A percentile compares a stretch with the other conserved stretches of the same genome.
Evolutionary conservation across 2,329 filamentous ascomycete species (phyloP).

Genomic region (Teratosphaeriaceae sp.): DNA sequence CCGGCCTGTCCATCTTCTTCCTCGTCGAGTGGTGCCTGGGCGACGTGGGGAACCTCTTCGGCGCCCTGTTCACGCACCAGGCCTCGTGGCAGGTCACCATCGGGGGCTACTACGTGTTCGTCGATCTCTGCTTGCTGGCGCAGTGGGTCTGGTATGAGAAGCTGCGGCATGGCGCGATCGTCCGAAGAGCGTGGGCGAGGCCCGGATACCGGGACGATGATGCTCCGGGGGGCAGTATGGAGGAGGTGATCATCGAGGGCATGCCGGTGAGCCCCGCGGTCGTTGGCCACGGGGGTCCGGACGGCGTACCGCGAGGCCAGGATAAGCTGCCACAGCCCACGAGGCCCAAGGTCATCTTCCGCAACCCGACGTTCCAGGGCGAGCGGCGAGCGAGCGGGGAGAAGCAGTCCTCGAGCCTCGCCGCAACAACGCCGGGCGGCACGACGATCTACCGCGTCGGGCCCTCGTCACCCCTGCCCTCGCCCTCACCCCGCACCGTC

Average conservation of each 20-base stretch:
- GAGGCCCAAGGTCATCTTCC: constrained; percentile 25
- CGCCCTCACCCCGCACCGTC: constrained; percentile 40
- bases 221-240: constrained; percentile 16
- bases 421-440: constrained; percentile 17
- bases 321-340: constrained; percentile 8
- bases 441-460: constrained; percentile 24
- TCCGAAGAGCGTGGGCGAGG: constrained; percentile 30
- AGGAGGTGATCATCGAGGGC: constrained; percentile 28
- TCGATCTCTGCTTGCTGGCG: constrained; percentile 54
- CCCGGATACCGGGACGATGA: constrained; percentile 7
- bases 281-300: neutral
- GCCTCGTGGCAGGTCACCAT: constrained; percentile 61
- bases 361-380: constrained; percentile 23
- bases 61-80: constrained; percentile 57
- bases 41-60: constrained; percentile 56
- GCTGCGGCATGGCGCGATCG: constrained; percentile 43
- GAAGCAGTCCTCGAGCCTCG: constrained; percentile 15
- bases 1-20: constrained; percentile 59
- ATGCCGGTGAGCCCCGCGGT: constrained; percentile 16
- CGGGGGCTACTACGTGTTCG: constrained; percentile 59
- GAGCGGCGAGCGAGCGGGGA: constrained; percentile 20
- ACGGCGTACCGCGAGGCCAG: constrained; percentile 4
- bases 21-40: constrained; percentile 60
- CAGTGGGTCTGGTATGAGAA: constrained; percentile 63
- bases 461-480: constrained; percentile 35